Percentiles rank a stretch among this genome's conserved stretches.
Conservation (phyloP, 805 yeast genomes). For the Lipomyces starkeyi region DNA sequence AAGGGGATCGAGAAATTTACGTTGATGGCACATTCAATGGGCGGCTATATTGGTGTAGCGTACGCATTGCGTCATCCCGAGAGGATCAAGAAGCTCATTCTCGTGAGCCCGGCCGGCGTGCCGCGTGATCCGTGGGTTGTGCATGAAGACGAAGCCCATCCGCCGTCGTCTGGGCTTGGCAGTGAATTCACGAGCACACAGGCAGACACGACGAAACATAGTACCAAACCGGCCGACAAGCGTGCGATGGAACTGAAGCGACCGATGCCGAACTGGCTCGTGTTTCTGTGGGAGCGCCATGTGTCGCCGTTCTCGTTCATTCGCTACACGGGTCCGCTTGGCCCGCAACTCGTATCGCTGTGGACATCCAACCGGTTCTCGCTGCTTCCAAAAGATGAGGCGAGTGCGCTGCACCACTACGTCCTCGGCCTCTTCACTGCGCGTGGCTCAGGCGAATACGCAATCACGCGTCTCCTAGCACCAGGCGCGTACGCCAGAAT, state of each 20-base stretch:
- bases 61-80: slow-evolving; percentile 68
- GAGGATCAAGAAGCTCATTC: slow-evolving; percentile 68
- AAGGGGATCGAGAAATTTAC: slow-evolving; percentile 59
- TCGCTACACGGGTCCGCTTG: slow-evolving; percentile 77
- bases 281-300: slow-evolving; percentile 81
- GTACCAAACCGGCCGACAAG: slow-evolving; percentile 23
- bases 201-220: slow-evolving; percentile 30
- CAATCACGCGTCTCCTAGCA: slow-evolving; percentile 78
- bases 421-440: slow-evolving; percentile 84
- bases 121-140: slow-evolving; percentile 45
- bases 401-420: slow-evolving; percentile 70
- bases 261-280: slow-evolving; percentile 76
- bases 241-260: slow-evolving; percentile 44
- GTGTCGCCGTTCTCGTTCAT: slow-evolving; percentile 85
- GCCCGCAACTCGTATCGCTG: slow-evolving; percentile 83
- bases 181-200: slow-evolving; percentile 28
- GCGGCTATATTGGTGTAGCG: slow-evolving; percentile 78
- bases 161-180: slow-evolving; percentile 20
- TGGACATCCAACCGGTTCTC: slow-evolving; percentile 89
- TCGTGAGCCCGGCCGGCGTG: slow-evolving; percentile 92
- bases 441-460: slow-evolving; percentile 91
- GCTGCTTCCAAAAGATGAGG: slow-evolving; percentile 54
- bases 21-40: slow-evolving; percentile 87
- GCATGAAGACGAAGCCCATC: slow-evolving; percentile 23
- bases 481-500: slow-evolving; percentile 91